phyloP scores from a whole-genome alignment of 2,329 filamentous ascomycete genomes.

The Sporothrix mexicana region DNA sequence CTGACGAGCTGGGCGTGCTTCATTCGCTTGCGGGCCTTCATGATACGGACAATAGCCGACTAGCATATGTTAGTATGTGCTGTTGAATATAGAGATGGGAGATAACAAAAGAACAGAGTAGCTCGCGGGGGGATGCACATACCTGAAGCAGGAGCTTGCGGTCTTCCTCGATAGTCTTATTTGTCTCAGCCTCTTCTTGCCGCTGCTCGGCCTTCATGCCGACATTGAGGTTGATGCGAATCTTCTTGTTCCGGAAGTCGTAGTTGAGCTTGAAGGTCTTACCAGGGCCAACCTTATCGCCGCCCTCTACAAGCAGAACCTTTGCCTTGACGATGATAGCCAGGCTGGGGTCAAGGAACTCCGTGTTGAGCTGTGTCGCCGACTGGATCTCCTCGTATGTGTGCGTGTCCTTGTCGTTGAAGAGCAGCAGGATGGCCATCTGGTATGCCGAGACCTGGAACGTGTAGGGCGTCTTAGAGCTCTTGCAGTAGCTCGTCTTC shows the following conservation, averaged over 20 bases:
- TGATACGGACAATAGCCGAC: conserved; percentile 98
- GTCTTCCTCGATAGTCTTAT: conserved; percentile 99
- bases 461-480: conserved; percentile 87
- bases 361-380: conserved; percentile 77
- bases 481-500: conserved; percentile 90
- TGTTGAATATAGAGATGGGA: background rate
- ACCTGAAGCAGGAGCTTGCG: conserved; percentile 96
- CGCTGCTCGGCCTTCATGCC: conserved; percentile 95
- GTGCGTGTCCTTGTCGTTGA: conserved; percentile 88
- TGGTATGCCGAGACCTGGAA: conserved; percentile 98
- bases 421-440: conserved; percentile 93
- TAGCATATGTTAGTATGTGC: conserved; percentile 48
- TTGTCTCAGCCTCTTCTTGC: conserved; percentile 94
- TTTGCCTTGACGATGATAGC: conserved; percentile 91
- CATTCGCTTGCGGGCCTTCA: conserved; percentile 99
- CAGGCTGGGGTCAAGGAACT: conserved; percentile 85
- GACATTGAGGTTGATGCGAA: conserved; percentile 95
- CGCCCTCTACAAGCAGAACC: conserved; percentile 80
- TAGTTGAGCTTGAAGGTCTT: conserved; percentile 86
- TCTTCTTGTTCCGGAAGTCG: conserved; percentile 98
- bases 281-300: conserved; percentile 76
- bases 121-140: conserved; percentile 49
- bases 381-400: conserved; percentile 87
- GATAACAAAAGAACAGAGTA: conserved; percentile 26
- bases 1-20: conserved; percentile 94